phyloP scores from a whole-genome alignment of 305 asterid species.

The Euphrasia arctica region DNA sequence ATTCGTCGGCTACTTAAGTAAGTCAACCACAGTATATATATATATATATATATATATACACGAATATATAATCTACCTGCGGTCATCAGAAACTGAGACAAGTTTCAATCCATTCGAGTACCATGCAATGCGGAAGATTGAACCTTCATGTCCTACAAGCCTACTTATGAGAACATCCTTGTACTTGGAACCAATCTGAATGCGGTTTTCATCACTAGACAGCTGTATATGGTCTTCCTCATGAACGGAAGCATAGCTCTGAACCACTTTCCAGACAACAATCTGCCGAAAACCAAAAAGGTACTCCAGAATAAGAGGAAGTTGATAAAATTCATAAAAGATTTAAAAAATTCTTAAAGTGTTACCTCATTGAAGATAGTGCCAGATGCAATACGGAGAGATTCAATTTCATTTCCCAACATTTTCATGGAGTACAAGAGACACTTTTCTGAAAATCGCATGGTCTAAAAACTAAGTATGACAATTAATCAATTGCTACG shows the following conservation, averaged over 20 bases:
- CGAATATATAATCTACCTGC: slow-evolving; percentile 49
- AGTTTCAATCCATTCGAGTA: slow-evolving; percentile 66
- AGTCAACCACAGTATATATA: slow-evolving; percentile 10
- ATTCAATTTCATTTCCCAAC: slow-evolving; percentile 62
- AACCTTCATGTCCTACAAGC: slow-evolving; percentile 95
- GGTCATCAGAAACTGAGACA: slow-evolving; percentile 93
- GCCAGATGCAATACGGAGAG: slow-evolving; percentile 83
- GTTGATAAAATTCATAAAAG: not conserved
- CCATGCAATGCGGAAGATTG: slow-evolving; percentile 94
- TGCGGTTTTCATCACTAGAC: slow-evolving; percentile 26
- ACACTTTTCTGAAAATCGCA: slow-evolving; percentile 55
- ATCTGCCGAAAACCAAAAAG: slow-evolving; percentile 43
- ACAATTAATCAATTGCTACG: slow-evolving; percentile 15
- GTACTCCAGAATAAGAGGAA: slow-evolving; percentile 8
- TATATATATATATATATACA: not conserved
- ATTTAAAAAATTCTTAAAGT: slow-evolving; percentile 2
- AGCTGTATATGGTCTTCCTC: slow-evolving; percentile 29
- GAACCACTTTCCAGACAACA: slow-evolving; percentile 73
- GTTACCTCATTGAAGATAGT: slow-evolving; percentile 90
- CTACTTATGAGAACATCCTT: slow-evolving; percentile 58
- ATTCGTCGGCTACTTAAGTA: slow-evolving; percentile 9
- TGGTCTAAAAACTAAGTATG: slow-evolving; percentile 4
- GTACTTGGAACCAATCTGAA: slow-evolving; percentile 36
- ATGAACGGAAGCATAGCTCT: slow-evolving; percentile 28
- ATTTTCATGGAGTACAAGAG: slow-evolving; percentile 88